These are phyloP conservation scores for Thermomucor indicae-seudaticae DNA, from an alignment of 371 early-diverging fungal species.

Conservation along the genomic window DNA sequence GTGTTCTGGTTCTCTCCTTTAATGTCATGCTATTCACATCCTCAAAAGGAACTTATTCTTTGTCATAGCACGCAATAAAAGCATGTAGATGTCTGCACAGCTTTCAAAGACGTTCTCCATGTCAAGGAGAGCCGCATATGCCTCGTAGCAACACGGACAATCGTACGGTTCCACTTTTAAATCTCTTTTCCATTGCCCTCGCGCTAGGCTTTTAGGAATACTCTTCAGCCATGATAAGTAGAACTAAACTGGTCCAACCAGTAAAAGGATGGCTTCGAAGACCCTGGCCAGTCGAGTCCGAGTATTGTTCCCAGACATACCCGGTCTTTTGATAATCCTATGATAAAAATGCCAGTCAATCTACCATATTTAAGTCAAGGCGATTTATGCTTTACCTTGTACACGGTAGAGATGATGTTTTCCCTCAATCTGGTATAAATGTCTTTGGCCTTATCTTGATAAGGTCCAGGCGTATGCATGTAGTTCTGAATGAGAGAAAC, in stretches of 20 bases:
- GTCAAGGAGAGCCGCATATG: too few species aligned
- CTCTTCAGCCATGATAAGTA: conserved; percentile 73
- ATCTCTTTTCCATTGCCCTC: too few species aligned
- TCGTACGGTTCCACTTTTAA: too few species aligned
- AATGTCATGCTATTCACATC: too few species aligned
- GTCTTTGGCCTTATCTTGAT: conserved; percentile 60
- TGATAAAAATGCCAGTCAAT: too few species aligned
- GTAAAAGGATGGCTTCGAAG: conserved; percentile 91
- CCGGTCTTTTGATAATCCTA: conserved; percentile 79
- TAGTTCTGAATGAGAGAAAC: conserved; percentile 52
- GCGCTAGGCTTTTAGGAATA: conserved; percentile 39
- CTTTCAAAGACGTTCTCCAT: too few species aligned
- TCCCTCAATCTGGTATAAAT: conserved; percentile 74
- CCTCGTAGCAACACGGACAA: too few species aligned
- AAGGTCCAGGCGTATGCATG: conserved; percentile 59
- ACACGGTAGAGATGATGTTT: conserved; percentile 77
- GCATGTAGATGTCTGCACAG: too few species aligned
- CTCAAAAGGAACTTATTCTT: too few species aligned
- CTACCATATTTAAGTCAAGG: too few species aligned
- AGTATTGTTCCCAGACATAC: conserved; percentile 93
- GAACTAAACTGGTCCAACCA: conserved; percentile 89
- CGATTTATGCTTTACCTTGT: conserved; percentile 63
- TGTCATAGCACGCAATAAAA: too few species aligned
- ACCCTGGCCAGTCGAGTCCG: conserved; percentile 74
- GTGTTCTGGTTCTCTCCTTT: too few species aligned